These are phyloP conservation scores for Botrytis fragariae DNA, from an alignment of 2,329 filamentous ascomycete genomes.

Conservation along the genomic window DNA sequence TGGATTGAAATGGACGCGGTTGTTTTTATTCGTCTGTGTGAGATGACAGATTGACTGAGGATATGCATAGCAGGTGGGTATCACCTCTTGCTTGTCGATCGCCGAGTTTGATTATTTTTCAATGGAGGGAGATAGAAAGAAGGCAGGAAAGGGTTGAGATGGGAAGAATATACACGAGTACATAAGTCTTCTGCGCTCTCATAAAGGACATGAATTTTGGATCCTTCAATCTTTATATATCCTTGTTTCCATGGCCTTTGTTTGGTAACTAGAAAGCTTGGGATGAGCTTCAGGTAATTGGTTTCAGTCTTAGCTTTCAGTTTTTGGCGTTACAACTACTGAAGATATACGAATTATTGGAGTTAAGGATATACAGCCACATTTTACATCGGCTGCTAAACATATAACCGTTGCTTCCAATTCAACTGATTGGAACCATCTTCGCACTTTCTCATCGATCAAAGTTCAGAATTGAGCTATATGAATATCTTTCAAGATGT, in stretches of 20 bases:
- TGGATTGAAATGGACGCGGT: neutral
- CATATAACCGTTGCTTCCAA: neutral
- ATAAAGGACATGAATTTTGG: too few species aligned
- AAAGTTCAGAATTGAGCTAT: neutral
- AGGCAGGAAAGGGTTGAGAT: neutral
- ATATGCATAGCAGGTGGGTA: neutral
- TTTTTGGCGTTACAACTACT: neutral
- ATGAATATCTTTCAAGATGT: neutral
- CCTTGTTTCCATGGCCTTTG: neutral
- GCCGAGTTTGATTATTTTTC: neutral
- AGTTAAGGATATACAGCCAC: neutral
- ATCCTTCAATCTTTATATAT: neutral
- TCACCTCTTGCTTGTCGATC: neutral
- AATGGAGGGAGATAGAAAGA: neutral
- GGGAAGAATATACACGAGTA: neutral
- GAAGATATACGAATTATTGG: neutral
- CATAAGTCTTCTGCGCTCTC: neutral
- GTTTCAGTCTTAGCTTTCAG: neutral
- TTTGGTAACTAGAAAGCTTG: neutral
- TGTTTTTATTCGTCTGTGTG: neutral
- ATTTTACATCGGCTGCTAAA: neutral
- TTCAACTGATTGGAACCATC: too few species aligned
- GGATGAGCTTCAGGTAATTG: neutral
- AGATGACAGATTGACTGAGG: neutral
- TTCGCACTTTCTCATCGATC: neutral